phyloP scores from a whole-genome alignment of 768 basidiomycete genomes.

The Boletus sensibilis region DNA sequence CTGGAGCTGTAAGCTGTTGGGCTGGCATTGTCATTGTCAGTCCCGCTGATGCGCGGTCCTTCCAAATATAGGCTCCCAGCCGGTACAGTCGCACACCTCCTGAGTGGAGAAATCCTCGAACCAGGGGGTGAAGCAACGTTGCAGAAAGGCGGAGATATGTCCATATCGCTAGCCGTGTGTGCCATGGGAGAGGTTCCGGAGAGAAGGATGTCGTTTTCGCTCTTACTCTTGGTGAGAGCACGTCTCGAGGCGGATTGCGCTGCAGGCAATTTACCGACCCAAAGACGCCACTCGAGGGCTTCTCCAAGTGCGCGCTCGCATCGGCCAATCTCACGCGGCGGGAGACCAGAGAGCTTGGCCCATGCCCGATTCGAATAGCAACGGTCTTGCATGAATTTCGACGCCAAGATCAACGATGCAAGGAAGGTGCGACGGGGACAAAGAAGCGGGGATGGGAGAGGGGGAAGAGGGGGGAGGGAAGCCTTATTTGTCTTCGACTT shows the following conservation, averaged over 20 bases:
- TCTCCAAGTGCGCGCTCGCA: constrained; percentile 88
- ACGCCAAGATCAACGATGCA: constrained; percentile 83
- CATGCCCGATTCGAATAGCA: constrained; percentile 93
- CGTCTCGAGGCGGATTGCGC: constrained; percentile 36
- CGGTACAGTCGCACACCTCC: constrained; percentile 45
- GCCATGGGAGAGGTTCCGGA: neutral
- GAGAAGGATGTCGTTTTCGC: constrained; percentile 42
- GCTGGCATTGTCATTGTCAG: constrained; percentile 15
- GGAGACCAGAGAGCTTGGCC: constrained; percentile 90
- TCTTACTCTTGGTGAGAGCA: constrained; percentile 48
- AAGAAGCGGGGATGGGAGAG: constrained; percentile 75
- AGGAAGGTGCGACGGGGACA: constrained; percentile 90
- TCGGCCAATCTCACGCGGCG: constrained; percentile 79
- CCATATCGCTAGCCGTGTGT: neutral
- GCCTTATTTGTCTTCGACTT: constrained; percentile 15
- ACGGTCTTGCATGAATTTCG: constrained; percentile 91
- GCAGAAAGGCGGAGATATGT: neutral
- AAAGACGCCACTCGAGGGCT: constrained; percentile 87
- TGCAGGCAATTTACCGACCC: constrained; percentile 74
- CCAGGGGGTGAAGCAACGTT: constrained; percentile 14
- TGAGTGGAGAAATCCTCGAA: constrained; percentile 29
- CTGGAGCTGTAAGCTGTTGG: constrained; percentile 32
- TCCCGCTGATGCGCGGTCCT: constrained; percentile 3
- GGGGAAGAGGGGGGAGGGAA: constrained; percentile 36
- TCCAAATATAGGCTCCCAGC: constrained; percentile 30